Base-by-base conservation (phyloP, 768 basidiomycete genomes). In the Collybia nuda region DNA sequence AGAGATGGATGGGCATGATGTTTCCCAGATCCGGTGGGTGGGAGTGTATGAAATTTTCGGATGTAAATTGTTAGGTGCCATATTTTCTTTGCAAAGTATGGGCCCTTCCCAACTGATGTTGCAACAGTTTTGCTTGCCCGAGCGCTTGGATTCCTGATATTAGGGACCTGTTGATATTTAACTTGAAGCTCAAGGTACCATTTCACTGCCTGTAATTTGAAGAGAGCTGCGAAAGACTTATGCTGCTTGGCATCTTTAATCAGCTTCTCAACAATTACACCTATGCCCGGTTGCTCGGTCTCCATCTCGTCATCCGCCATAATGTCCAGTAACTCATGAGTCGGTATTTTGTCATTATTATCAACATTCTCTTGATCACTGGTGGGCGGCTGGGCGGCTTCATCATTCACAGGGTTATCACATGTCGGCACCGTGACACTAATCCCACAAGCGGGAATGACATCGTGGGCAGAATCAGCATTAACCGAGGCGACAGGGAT, bases 1-100 rank as follows among this genome's bases (percentile, higher is more conserved):
- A 60, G 49, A 21, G 54, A 60, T 41, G 59, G 54, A 21, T 60
- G 56, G 11, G 54, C 54, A 47, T 60, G 59, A 22, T 60, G 56
- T 24, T 60, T 58, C 23, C 56, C 50, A 11, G 45, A 48, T 8
- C 47, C 37, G 7, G 44, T 48, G 14, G 54, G 52, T 5, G 41
- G 52, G 5, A 60, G 42, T 12, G 50, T 51, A 9, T 38, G 54
- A 26, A 60, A 58, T 14, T 35, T 40, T 11, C 47, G 42, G 41
- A 56, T 53, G 41, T 56, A 56, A 8, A 53, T 14, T 32, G 47
- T 40, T 22, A 53, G 44, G 15, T 35, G 36, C 22, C 29, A 23
- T 21, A 47, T 47, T 35, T 49, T 49, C 22, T 44, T 45, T 40
- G 55, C 52, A 46, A 56, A 53, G 44, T 52, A 52, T 26, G 55